phyloP scores from a whole-genome alignment of 441 rosid species.

The Erodium texanum region DNA sequence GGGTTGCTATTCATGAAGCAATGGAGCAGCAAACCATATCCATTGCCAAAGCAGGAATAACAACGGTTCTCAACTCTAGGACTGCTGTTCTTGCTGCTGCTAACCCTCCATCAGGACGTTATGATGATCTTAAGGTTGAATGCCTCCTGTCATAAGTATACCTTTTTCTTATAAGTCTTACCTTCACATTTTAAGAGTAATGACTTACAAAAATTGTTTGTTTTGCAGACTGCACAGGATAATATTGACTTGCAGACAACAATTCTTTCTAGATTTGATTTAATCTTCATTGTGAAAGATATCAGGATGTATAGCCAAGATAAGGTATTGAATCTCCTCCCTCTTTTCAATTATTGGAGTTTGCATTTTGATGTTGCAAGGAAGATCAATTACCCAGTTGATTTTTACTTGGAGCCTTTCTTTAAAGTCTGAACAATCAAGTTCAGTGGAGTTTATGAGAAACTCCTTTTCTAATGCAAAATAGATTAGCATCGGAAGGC shows the following conservation, averaged over 20 bases:
- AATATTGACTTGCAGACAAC: slow-evolving; percentile 95
- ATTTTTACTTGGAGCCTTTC: too few species aligned
- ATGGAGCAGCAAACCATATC: slow-evolving; percentile 99
- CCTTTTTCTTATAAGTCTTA: background rate
- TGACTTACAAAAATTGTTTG: slow-evolving; percentile 16
- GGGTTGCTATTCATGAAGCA: slow-evolving; percentile 99
- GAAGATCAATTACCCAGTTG: background rate
- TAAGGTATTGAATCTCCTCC: slow-evolving; percentile 39
- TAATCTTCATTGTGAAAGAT: slow-evolving; percentile 92
- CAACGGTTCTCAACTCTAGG: slow-evolving; percentile 93
- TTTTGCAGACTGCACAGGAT: slow-evolving; percentile 82
- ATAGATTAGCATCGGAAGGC: background rate
- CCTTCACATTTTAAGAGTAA: slow-evolving; percentile 6
- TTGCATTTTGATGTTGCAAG: slow-evolving; percentile 3
- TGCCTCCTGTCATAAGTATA: background rate
- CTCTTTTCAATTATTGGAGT: background rate
- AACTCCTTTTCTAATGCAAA: background rate
- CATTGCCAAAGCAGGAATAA: slow-evolving; percentile 97
- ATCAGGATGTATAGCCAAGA: slow-evolving; percentile 74
- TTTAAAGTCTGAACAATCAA: background rate
- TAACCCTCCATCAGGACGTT: slow-evolving; percentile 94
- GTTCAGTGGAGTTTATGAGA: slow-evolving; percentile 1
- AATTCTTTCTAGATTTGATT: slow-evolving; percentile 90
- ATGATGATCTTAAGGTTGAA: slow-evolving; percentile 89
- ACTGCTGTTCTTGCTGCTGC: slow-evolving; percentile 98